A percentile compares a stretch with the other conserved stretches of the same genome.
phyloP scores from a whole-genome alignment of 2,329 filamentous ascomycete genomes.

The Ascochyta viciae-villosae region DNA sequence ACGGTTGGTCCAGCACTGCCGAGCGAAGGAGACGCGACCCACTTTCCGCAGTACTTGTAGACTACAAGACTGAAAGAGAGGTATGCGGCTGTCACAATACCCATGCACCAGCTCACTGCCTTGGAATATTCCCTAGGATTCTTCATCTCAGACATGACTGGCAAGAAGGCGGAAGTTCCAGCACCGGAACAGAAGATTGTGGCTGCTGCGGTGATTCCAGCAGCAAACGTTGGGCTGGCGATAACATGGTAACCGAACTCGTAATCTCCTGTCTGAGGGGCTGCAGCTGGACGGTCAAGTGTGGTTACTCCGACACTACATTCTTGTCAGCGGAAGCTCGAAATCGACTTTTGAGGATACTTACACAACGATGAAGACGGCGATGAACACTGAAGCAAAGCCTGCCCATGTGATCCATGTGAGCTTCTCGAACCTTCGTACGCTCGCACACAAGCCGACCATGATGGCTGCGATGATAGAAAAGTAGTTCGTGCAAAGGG shows the following conservation, averaged over 20 bases:
- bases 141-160: slow-evolving; percentile 71
- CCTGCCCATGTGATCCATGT: slow-evolving; percentile 69
- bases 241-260: slow-evolving; percentile 67
- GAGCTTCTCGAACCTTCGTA: slow-evolving; percentile 67
- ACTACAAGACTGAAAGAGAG: slow-evolving; percentile 66
- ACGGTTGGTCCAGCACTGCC: slow-evolving; percentile 64
- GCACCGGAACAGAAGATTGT: slow-evolving; percentile 68
- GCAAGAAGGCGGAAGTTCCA: slow-evolving; percentile 67
- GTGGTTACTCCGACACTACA: slow-evolving; percentile 62
- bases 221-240: slow-evolving; percentile 63
- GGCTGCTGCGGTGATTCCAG: slow-evolving; percentile 62
- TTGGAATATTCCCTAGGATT: slow-evolving; percentile 66
- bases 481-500: slow-evolving; percentile 67
- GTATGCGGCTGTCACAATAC: slow-evolving; percentile 64
- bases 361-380: slow-evolving; percentile 63
- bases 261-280: slow-evolving; percentile 64
- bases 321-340: background rate
- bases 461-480: slow-evolving; percentile 62
- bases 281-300: slow-evolving; percentile 65
- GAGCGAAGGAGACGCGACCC: slow-evolving; percentile 67
- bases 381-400: slow-evolving; percentile 64
- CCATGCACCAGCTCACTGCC: slow-evolving; percentile 66
- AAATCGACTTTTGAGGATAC: background rate
- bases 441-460: slow-evolving; percentile 59
- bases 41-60: slow-evolving; percentile 67